These are phyloP conservation scores for Suhomyces ambrosiae DNA, from an alignment of 1,139 yeast species.

Conservation along the genomic window DNA sequence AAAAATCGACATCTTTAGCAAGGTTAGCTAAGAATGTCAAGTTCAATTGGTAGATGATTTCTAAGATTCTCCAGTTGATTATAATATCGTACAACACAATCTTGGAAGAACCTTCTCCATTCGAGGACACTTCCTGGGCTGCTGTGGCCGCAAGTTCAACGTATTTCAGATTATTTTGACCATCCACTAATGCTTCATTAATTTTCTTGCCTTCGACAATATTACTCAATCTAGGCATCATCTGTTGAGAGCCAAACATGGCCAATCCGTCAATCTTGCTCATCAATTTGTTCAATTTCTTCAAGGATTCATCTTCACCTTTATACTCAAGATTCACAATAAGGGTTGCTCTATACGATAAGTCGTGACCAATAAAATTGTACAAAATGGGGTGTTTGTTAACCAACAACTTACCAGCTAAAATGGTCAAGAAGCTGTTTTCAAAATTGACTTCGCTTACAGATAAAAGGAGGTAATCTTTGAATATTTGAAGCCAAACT, in stretches of 20 bases:
- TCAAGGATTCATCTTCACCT: constrained; percentile 29
- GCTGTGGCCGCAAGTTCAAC: constrained; percentile 25
- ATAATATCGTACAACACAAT: constrained; percentile 28
- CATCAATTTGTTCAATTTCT: constrained; percentile 30
- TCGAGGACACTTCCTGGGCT: too few species aligned
- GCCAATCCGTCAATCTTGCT: constrained; percentile 37
- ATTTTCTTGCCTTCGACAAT: constrained; percentile 25
- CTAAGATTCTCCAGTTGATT: constrained; percentile 43
- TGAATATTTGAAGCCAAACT: constrained; percentile 23
- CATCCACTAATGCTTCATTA: constrained; percentile 29
- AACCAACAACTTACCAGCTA: constrained; percentile 33
- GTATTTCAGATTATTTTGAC: constrained; percentile 34
- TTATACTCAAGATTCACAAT: constrained; percentile 35
- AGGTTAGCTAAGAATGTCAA: constrained; percentile 29
- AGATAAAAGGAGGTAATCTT: constrained; percentile 34
- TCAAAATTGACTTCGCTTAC: constrained; percentile 41
- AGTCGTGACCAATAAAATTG: constrained; percentile 26
- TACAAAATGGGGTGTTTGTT: constrained; percentile 24
- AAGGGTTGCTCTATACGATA: constrained; percentile 32
- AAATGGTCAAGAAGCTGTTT: constrained; percentile 34
- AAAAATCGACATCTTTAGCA: constrained; percentile 18
- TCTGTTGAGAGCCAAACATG: constrained; percentile 31
- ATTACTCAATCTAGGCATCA: constrained; percentile 34
- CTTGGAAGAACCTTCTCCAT: not conserved
- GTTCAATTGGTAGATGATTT: constrained; percentile 37